Evolutionary conservation across 345 rosid genomes (phyloP).

Genomic region (Gossypium rotundifolium): DNA sequence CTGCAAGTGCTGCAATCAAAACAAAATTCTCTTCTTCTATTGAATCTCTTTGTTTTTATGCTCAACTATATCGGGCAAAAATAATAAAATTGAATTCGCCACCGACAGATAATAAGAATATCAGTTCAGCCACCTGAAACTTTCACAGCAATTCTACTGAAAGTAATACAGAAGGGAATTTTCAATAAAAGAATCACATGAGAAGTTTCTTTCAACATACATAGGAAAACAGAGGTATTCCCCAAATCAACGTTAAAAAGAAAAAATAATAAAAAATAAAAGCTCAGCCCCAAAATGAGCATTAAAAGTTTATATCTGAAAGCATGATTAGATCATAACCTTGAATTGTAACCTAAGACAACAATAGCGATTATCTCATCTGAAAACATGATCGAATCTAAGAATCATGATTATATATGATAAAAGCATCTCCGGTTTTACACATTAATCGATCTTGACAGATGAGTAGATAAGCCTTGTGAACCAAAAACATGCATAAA

Average conservation of each 20-base stretch:
- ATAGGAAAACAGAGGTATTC: conserved; percentile 6
- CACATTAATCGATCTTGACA: conserved; percentile 58
- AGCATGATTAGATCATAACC: conserved; percentile 26
- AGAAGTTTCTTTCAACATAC: conserved; percentile 8
- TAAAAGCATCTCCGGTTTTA: background rate
- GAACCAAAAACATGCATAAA: conserved; percentile 78
- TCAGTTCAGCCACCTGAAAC: no score
- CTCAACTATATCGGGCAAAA: no score
- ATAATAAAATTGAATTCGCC: no score
- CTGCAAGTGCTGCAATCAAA: no score
- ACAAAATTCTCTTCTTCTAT: no score
- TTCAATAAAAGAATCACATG: conserved; percentile 7
- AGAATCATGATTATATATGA: conserved; percentile 1
- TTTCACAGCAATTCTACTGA: no score
- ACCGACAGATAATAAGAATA: no score
- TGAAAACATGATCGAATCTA: no score
- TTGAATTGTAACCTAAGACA: conserved; percentile 22
- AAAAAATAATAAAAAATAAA: background rate
- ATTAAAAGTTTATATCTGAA: conserved; percentile 27
- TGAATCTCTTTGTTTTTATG: no score
- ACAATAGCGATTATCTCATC: background rate
- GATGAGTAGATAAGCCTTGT: conserved; percentile 80
- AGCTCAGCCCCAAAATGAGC: conserved; percentile 24
- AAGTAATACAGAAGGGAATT: background rate
- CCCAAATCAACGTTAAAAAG: conserved; percentile 7